Evolutionary conservation across 2,329 filamentous ascomycete genomes (phyloP).

Genomic region (Diaporthe ilicicola): DNA sequence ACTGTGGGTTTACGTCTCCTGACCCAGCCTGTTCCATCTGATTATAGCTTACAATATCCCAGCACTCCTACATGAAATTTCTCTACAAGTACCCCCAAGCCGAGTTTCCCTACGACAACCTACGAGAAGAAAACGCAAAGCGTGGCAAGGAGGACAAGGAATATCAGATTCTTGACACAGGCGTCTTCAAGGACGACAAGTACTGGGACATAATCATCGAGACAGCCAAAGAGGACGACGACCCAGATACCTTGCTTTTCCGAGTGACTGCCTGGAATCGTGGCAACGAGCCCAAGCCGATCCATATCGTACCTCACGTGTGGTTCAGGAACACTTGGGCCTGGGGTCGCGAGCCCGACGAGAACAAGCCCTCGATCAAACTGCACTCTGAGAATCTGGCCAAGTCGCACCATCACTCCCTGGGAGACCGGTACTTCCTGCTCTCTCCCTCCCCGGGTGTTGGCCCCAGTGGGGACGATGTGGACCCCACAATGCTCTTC

Average conservation of each 20-base stretch:
- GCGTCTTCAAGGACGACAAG: constrained; percentile 83
- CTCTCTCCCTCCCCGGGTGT: constrained; percentile 91
- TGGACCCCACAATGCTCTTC: constrained; percentile 86
- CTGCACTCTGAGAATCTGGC: constrained; percentile 72
- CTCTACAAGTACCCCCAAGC: constrained; percentile 97
- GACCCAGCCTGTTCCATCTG: neutral
- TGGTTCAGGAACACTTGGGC: constrained; percentile 99
- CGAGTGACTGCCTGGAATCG: constrained; percentile 97
- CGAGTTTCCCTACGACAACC: constrained; percentile 89
- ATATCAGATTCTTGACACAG: constrained; percentile 92
- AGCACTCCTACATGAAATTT: constrained; percentile 99
- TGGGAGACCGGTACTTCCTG: constrained; percentile 85
- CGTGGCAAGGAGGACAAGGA: constrained; percentile 81
- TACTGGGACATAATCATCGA: constrained; percentile 99
- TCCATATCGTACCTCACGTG: constrained; percentile 93
- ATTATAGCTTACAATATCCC: constrained; percentile 36
- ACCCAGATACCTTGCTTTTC: constrained; percentile 91
- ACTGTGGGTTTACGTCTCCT: constrained; percentile 49
- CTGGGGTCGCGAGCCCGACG: constrained; percentile 82
- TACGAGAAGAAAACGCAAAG: constrained; percentile 83
- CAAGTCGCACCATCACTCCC: constrained; percentile 79
- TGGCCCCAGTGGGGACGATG: constrained; percentile 80
- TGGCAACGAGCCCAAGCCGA: constrained; percentile 85
- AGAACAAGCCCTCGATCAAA: constrained; percentile 82
- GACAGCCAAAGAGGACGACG: constrained; percentile 91